Base-by-base conservation (phyloP, 73 alveolate species). In the Uronychia binucleata region DNA sequence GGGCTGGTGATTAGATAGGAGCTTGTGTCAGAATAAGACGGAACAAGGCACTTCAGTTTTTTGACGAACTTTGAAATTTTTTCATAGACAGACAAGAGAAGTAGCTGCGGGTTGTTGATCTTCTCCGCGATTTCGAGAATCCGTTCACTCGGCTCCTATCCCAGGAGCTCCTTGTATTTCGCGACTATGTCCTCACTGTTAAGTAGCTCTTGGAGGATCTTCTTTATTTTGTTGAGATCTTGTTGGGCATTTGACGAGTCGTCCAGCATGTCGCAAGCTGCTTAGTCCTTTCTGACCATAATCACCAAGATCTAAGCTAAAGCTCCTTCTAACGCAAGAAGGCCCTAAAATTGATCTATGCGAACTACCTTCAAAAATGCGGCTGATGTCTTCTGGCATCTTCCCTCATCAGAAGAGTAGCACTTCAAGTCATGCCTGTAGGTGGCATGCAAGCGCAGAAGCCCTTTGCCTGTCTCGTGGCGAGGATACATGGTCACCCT, bases 361-460 rank as follows among this genome's bases (percentile, higher is more conserved):
- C n/a, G n/a, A n/a, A n/a, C n/a, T n/a, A n/a, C n/a, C 89, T 96
- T 94, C 74, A 97, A 87, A 83, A 97, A 97, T 19, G 98, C 98
- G 8, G 99, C 99, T 5, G 99, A 99, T 0, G 99, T 97, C 83
- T 97, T 96, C 59, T 96, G 81, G 80, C 99, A 97, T 86, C 99
- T 90, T 5, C 99, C 99, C 86, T 97, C 99, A 92, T 97, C 99
- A n/a, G 97, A 94, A 0, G 99, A 91, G 83, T 94, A 97, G 78
- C 99, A 95, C 84, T 97, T 97, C 76, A 97, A 92, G 87, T 97
- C 99, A 82, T 97, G 99, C 82, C 99, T 87, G 85, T 97, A 97
- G 1, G 99, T 97, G 19, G 95, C 77, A 93, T 97, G 99, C 33
- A 97, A 88, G 77, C 99, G 94, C 74, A 97, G 91, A 59, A 97